phyloP scores from a whole-genome alignment of 768 basidiomycete species.

The Lactifluus piperatus region DNA sequence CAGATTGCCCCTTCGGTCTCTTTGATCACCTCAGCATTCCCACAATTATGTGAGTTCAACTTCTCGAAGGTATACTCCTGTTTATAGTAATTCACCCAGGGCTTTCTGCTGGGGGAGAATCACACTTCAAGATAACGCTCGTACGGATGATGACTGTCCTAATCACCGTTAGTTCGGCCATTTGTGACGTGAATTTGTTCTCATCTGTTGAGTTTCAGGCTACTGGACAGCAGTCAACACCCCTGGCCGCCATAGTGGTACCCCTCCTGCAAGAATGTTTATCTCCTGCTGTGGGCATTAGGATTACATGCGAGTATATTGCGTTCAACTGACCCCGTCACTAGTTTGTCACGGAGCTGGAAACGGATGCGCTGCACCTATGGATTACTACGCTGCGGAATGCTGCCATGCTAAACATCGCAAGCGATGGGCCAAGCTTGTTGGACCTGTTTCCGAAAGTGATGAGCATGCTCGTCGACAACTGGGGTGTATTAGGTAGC shows the following conservation, averaged over 20 bases:
- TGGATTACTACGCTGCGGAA: constrained; percentile 70
- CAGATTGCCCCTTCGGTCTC: constrained; percentile 63
- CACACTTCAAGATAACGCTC: constrained; percentile 61
- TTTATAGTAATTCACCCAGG: constrained; percentile 36
- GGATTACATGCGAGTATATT: not conserved
- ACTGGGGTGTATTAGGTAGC: constrained; percentile 68
- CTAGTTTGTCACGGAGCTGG: constrained; percentile 59
- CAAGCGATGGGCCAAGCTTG: constrained; percentile 42
- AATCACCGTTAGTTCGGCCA: constrained; percentile 42
- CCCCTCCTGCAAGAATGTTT: constrained; percentile 61
- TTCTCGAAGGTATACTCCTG: constrained; percentile 1
- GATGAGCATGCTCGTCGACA: constrained; percentile 49
- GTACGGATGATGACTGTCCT: constrained; percentile 63
- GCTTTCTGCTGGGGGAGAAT: constrained; percentile 57
- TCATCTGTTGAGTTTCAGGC: constrained; percentile 37
- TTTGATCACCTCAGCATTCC: constrained; percentile 55
- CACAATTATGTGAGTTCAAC: constrained; percentile 54
- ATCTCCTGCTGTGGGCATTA: constrained; percentile 37
- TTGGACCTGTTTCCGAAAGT: constrained; percentile 58
- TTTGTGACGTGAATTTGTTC: not conserved
- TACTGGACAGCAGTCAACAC: constrained; percentile 49
- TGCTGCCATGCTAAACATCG: constrained; percentile 41
- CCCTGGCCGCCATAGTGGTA: constrained; percentile 46
- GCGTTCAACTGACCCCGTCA: not conserved
- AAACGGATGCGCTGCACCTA: constrained; percentile 67